Base-by-base conservation (phyloP, 2,329 filamentous ascomycete species). In the Aspergillus niger region DNA sequence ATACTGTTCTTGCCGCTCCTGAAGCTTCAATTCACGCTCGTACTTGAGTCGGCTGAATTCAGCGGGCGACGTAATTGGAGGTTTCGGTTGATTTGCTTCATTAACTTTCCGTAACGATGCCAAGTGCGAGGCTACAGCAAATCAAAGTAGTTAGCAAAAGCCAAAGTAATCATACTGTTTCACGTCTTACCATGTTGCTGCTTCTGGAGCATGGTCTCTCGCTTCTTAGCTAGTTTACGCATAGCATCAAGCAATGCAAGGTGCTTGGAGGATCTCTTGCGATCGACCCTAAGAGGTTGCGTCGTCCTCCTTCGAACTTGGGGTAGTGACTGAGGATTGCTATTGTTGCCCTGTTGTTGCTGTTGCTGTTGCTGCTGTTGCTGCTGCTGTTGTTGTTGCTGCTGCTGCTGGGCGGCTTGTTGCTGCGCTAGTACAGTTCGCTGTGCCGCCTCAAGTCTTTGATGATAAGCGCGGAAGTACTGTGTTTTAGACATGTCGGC, bases 401-500 rank as follows among this genome's bases (percentile, higher is more conserved):
- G 20, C 59, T 63, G 61, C 22, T 63, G 62, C 28, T 64, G 62
- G 78, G 76, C 65, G 83, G 77, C 71, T 79, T 85, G 83, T 58
- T 85, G 84, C 59, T 86, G 82, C 13, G 84, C 82, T 61, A 84
- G 77, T 4, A 87, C 81, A 48, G 82, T 84, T 64, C 85, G 81
- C 58, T 87, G 84, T 26, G 87, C 87, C 57, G 85, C 82, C 68
- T 90, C 86, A 47, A 89, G 79, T 41, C 87, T 79, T 58, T 83
- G 80, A 63, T 86, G 86, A 69, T 89, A 89, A 10, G 86, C 86
- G 70, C 92, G 91, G 82, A 98, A 99, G 74, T 98, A 99, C 48
- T 93, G 90, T 0, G 92, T 97, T 79, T 97, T 97, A 17, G 90
- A 89, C 89, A 98, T 96, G 66, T 99, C 95, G 10, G 89, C 86